Evolutionary conservation across 2,329 filamentous ascomycete species (phyloP).

Genomic region (Neopestalotiopsis rosae): DNA sequence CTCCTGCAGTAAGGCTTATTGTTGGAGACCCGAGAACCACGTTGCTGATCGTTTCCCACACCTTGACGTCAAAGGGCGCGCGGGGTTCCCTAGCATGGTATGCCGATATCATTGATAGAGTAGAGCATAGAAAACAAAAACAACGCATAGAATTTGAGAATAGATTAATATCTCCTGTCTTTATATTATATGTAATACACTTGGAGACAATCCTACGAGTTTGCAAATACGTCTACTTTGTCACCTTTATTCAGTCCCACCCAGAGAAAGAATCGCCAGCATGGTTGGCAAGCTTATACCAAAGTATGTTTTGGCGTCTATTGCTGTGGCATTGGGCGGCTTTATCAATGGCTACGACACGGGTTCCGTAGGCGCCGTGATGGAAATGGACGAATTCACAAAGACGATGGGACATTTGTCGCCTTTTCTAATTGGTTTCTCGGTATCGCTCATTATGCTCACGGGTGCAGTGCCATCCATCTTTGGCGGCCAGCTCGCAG

Average conservation of each 20-base stretch:
- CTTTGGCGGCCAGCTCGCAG: constrained; percentile 60
- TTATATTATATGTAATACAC: no score
- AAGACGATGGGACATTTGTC: constrained; percentile 51
- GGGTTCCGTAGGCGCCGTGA: constrained; percentile 40
- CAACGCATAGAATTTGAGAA: no score
- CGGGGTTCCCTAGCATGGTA: no score
- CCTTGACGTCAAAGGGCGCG: neutral
- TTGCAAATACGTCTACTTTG: neutral
- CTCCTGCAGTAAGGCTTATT: constrained; percentile 1
- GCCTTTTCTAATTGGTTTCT: constrained; percentile 58
- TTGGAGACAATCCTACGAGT: no score
- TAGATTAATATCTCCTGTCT: no score
- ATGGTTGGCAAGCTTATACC: constrained; percentile 25
- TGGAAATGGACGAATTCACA: constrained; percentile 38
- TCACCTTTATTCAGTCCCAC: no score
- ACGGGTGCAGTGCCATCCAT: constrained; percentile 62
- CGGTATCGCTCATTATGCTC: constrained; percentile 64
- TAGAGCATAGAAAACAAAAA: no score
- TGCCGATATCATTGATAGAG: no score
- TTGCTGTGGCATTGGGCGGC: constrained; percentile 38
- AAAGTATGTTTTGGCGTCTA: constrained; percentile 38
- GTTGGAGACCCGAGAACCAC: neutral
- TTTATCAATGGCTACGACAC: constrained; percentile 44
- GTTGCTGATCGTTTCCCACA: no score
- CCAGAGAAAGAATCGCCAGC: neutral